Percentiles rank a stretch among this genome's conserved stretches.
phyloP scores from a whole-genome alignment of 345 rosid genomes.

The Turritis glabra region DNA sequence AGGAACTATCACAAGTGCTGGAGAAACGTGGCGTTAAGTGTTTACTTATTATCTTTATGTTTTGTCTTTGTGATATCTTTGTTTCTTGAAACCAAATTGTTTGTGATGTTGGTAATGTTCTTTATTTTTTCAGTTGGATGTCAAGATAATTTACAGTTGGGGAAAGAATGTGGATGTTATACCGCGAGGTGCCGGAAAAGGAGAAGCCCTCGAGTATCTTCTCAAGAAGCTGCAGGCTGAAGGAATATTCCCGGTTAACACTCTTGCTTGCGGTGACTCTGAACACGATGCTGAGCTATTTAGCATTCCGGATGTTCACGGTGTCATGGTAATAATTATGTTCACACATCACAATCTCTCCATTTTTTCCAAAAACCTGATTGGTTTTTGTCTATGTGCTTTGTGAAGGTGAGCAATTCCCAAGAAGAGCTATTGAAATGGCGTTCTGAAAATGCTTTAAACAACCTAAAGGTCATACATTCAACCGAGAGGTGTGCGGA shows the following conservation, averaged over 20 bases:
- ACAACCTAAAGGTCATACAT: constrained; percentile 74
- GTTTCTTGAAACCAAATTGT: constrained; percentile 7
- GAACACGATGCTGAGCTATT: constrained; percentile 97
- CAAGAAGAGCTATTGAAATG: constrained; percentile 93
- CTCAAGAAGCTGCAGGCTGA: constrained; percentile 63
- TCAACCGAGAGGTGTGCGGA: constrained; percentile 89
- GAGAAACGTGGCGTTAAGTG: constrained; percentile 70
- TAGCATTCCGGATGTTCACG: constrained; percentile 82
- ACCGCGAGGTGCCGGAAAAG: constrained; percentile 93
- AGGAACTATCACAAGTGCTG: constrained; percentile 60
- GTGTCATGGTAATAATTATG: constrained; percentile 68
- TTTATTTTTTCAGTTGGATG: constrained; percentile 62
- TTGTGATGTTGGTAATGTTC: constrained; percentile 1
- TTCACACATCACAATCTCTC: constrained; percentile 25
- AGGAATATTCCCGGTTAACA: constrained; percentile 69
- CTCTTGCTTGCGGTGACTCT: constrained; percentile 97
- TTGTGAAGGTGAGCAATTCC: constrained; percentile 80
- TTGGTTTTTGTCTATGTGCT: background rate
- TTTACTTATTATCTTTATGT: constrained; percentile 2
- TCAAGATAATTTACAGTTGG: constrained; percentile 85
- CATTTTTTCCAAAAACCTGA: background rate
- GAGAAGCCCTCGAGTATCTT: constrained; percentile 94
- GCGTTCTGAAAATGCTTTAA: constrained; percentile 82
- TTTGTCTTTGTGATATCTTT: background rate
- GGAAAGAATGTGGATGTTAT: constrained; percentile 90